phyloP scores from a whole-genome alignment of 305 asterid species.

The Caryopteris hybrid region DNA sequence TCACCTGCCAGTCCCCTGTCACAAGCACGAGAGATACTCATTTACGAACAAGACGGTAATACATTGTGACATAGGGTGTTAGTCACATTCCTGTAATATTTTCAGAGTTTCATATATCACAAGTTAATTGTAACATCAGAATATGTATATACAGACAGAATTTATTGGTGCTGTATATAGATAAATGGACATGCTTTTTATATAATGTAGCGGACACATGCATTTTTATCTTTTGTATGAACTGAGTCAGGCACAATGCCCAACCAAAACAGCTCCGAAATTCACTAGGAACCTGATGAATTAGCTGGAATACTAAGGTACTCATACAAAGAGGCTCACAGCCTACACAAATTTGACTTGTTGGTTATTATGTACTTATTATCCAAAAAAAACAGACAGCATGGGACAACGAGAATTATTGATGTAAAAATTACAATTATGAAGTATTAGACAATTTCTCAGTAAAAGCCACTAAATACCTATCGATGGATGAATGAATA shows the following conservation, averaged over 20 bases:
- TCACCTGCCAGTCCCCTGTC: slow-evolving; percentile 87
- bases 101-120: background rate
- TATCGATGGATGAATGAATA: background rate
- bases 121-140: slow-evolving; percentile 1
- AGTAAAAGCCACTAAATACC: background rate
- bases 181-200: background rate
- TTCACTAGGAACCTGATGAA: background rate
- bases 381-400: background rate
- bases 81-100: background rate
- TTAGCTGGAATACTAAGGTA: background rate
- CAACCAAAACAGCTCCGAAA: background rate
- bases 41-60: background rate
- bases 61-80: background rate
- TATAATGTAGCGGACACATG: background rate
- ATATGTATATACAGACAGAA: background rate
- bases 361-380: background rate
- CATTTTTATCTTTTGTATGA: background rate
- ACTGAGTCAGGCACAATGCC: background rate
- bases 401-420: background rate
- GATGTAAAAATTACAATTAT: background rate
- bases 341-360: background rate
- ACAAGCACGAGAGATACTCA: slow-evolving; percentile 6
- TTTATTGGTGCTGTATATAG: background rate
- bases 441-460: background rate
- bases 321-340: background rate